These are phyloP conservation scores for Ambrosiella cleistominuta DNA, from an alignment of 2,329 filamentous ascomycete genomes.

Conservation along the genomic window DNA sequence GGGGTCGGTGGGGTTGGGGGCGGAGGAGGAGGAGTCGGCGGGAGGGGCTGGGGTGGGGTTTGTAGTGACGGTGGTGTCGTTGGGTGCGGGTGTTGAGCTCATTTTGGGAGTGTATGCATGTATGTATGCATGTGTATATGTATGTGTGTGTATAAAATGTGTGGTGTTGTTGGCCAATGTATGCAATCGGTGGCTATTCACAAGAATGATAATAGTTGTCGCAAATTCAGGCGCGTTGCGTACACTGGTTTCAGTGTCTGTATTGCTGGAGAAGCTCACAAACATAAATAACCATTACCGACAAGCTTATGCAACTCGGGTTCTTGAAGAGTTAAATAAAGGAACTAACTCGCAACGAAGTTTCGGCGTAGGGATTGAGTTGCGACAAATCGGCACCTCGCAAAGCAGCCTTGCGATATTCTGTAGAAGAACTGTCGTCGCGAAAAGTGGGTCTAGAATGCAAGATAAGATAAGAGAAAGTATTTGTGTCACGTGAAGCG, in stretches of 20 bases:
- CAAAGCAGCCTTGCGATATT: not conserved
- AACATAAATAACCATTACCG: not conserved
- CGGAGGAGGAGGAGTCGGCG: constrained; percentile 9
- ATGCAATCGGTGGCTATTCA: too few species aligned
- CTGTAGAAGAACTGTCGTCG: not conserved
- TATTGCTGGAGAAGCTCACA: not conserved
- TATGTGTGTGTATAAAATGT: too few species aligned
- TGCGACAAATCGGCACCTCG: not conserved
- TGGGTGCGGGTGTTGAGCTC: constrained; percentile 19
- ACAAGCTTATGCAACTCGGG: not conserved
- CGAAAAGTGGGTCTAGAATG: not conserved
- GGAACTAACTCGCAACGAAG: not conserved
- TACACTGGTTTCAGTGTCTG: not conserved
- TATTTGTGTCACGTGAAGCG: not conserved
- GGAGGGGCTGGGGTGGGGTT: constrained; percentile 15
- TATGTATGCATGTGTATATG: not conserved
- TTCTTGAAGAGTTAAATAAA: not conserved
- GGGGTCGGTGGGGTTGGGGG: constrained; percentile 5
- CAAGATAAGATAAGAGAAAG: not conserved
- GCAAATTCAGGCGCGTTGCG: not conserved
- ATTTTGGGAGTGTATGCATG: not conserved
- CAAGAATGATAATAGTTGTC: not conserved
- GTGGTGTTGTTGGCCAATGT: too few species aligned
- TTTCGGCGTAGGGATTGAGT: not conserved
- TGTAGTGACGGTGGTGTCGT: constrained; percentile 15